Base-by-base conservation (phyloP, 2,329 filamentous ascomycete species). In the Diaporthe humulicola region DNA sequence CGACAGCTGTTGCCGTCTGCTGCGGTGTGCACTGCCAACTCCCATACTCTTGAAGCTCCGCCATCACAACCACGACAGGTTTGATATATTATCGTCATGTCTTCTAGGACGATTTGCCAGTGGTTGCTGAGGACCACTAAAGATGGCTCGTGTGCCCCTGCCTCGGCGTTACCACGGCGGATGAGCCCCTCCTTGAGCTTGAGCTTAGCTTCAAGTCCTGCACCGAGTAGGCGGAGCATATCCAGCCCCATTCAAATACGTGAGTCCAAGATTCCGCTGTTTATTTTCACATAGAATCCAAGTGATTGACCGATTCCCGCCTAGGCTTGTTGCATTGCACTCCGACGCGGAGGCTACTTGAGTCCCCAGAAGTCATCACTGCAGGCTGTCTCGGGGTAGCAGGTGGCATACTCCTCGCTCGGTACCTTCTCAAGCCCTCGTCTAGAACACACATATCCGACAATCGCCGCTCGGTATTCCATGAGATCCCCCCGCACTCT, bases 261-360 rank as follows among this genome's bases (percentile, higher is more conserved):
- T 64, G 2, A 30, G 60, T 64, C 2, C 6, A 4, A 0, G 10
- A 2, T 22, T 6, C 9, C 3, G 12, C 40, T 61, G 8, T 28
- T 42, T 2, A 25, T 1, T 3, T 2, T 28, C 57, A 28, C 10
- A n/a, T 14, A 2, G 1, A n/a, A n/a, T 10, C 15, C 19, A 15
- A 30, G 1, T 1, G 7, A 28, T 19, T 12, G 5, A 48, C 71
- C 58, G 19, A 36, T 22, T 15, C 4, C 7, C 19, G 25, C 17
- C 28, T 4, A 19, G 60, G 71, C 28, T n/a, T 14, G 38, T 73
- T 73, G 28, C 71, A 73, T 30, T 19, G 48, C n/a, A 73, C 71
- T 12, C 50, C 71, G 28, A 28, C 71, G 7, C 38, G 38, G 50
- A 40, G 14, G 38, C 15, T 69, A 7, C 69, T 67, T 4, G 36